Evolutionary conservation across 1,284 basidiomycete genomes (phyloP).

Genomic region (Sanghuangporus sanghuang): DNA sequence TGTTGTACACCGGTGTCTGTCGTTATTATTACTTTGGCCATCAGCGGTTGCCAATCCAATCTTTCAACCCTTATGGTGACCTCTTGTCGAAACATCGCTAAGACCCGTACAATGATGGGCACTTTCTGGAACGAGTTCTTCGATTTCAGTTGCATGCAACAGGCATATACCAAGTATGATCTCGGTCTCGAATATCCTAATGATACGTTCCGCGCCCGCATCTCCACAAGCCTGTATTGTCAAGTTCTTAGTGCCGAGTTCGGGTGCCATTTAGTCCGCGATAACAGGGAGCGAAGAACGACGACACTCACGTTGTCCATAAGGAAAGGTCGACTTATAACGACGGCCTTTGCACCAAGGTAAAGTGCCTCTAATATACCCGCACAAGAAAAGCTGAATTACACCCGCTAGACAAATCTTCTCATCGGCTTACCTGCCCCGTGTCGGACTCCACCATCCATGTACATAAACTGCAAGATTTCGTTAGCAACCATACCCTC

Average conservation of each 20-base stretch:
- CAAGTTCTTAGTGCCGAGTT: conserved; percentile 11
- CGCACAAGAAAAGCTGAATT: conserved; percentile 18
- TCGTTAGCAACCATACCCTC: neutral
- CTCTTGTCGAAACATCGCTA: neutral
- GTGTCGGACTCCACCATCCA: conserved; percentile 83
- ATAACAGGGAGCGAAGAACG: neutral
- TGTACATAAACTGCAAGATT: conserved; percentile 62
- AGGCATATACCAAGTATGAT: conserved; percentile 77
- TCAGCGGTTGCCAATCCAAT: conserved; percentile 14
- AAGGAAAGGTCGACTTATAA: conserved; percentile 87
- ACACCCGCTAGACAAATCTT: neutral
- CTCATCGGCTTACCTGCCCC: conserved; percentile 58
- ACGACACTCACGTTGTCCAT: conserved; percentile 65
- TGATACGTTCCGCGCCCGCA: conserved; percentile 67
- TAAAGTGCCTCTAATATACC: conserved; percentile 91
- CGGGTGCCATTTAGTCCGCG: neutral
- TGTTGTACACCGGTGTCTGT: too few relatives aligned
- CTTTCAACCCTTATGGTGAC: conserved; percentile 1
- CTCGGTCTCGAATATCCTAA: conserved; percentile 74
- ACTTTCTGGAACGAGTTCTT: conserved; percentile 69
- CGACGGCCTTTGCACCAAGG: conserved; percentile 86
- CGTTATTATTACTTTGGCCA: neutral
- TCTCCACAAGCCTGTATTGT: conserved; percentile 69
- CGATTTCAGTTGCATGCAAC: conserved; percentile 65
- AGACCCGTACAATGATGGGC: conserved; percentile 14